These are phyloP conservation scores for Colletotrichum lentis DNA, from an alignment of 2,329 filamentous ascomycete genomes.

Conservation along the genomic window DNA sequence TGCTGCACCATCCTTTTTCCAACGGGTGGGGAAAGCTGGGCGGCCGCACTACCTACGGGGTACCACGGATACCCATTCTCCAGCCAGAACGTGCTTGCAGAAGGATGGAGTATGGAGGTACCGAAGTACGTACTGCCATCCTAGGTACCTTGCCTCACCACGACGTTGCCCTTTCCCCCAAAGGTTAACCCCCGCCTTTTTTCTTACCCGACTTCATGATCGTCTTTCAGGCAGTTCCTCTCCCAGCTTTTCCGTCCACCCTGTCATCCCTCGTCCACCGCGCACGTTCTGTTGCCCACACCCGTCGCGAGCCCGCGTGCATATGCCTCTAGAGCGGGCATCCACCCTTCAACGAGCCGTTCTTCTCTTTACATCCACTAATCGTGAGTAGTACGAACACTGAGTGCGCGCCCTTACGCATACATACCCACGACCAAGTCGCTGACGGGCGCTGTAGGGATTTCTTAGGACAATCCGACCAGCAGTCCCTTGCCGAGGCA, in stretches of 20 bases:
- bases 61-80: slow-evolving; percentile 2
- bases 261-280: not conserved
- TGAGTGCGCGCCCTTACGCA: not conserved
- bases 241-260: slow-evolving; percentile 10
- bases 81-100: slow-evolving; percentile 25
- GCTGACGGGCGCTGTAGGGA: not conserved
- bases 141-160: not conserved
- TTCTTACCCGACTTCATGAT: slow-evolving; percentile 23
- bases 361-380: not conserved
- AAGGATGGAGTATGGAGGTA: not conserved
- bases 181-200: slow-evolving; percentile 20
- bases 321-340: not conserved
- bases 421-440: not conserved
- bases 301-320: not conserved
- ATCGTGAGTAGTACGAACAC: not conserved
- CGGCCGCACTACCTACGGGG: slow-evolving; percentile 10
- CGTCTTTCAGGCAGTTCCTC: slow-evolving; percentile 20
- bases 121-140: not conserved
- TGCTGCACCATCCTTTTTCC: slow-evolving; percentile 9
- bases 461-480: no score
- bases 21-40: slow-evolving; percentile 22
- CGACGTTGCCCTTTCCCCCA: not conserved
- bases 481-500: no score
- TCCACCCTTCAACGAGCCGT: not conserved
- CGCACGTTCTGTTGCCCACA: not conserved